A percentile compares a stretch with the other conserved stretches of the same genome.
These are phyloP conservation scores for Polygonum maritimum DNA, from an alignment of 148 eudicot genomes.

Conservation along the genomic window DNA sequence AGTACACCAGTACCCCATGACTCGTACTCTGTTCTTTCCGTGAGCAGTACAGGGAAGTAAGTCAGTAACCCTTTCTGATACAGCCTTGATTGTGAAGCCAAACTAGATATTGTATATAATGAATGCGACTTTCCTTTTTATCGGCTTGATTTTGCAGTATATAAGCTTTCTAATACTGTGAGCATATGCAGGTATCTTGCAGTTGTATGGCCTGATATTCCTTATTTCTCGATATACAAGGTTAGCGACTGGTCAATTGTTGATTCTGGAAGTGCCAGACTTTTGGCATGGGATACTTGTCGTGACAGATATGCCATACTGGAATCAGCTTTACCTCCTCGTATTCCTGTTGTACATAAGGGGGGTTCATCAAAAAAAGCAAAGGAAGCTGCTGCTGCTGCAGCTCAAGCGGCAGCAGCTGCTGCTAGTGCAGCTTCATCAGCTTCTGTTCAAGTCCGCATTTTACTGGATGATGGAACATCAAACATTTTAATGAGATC, in stretches of 20 bases:
- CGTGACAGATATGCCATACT: slow-evolving; percentile 86
- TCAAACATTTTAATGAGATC: slow-evolving; percentile 91
- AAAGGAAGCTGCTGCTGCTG: slow-evolving; percentile 97
- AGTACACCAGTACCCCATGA: slow-evolving; percentile 95
- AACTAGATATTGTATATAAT: neutral
- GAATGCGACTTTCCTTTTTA: neutral
- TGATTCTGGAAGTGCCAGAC: slow-evolving; percentile 96
- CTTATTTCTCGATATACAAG: slow-evolving; percentile 87
- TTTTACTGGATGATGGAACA: slow-evolving; percentile 93
- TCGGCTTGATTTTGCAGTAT: neutral
- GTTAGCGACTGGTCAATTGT: slow-evolving; percentile 96
- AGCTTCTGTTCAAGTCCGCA: slow-evolving; percentile 90
- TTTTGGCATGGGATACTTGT: slow-evolving; percentile 96
- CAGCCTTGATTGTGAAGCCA: neutral
- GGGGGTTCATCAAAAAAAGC: slow-evolving; percentile 91
- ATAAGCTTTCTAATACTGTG: slow-evolving; percentile 9
- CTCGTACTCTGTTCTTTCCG: slow-evolving; percentile 79
- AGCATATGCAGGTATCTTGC: slow-evolving; percentile 63
- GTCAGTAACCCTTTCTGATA: slow-evolving; percentile 18
- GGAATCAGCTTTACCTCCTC: slow-evolving; percentile 70
- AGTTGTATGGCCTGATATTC: slow-evolving; percentile 97
- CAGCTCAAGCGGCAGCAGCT: slow-evolving; percentile 82
- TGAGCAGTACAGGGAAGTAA: slow-evolving; percentile 98
- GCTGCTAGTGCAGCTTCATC: slow-evolving; percentile 91
- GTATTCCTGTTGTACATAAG: slow-evolving; percentile 73